Evolutionary conservation across 2,329 filamentous ascomycete genomes (phyloP).

Genomic region (Fusarium foetens): DNA sequence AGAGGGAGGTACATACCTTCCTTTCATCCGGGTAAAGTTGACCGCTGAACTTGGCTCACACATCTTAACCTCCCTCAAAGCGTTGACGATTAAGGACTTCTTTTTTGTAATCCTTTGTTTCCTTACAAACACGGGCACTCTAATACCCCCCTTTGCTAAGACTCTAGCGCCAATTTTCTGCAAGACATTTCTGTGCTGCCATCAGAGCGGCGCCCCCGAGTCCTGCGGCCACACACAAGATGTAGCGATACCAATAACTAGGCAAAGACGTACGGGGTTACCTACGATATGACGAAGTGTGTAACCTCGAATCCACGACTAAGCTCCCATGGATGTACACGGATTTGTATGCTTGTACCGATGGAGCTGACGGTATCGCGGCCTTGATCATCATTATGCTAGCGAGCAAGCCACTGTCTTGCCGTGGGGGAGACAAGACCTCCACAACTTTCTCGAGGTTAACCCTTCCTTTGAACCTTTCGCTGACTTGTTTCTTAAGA

Average conservation of each 20-base stretch:
- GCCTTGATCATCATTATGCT: slow-evolving; percentile 9
- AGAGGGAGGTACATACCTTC: neutral
- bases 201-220: slow-evolving; percentile 13
- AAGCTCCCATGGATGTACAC: slow-evolving; percentile 30
- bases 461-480: neutral
- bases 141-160: neutral
- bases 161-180: neutral
- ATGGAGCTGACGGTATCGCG: slow-evolving; percentile 28
- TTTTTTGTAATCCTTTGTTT: neutral
- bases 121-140: neutral
- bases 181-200: neutral
- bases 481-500: slow-evolving; percentile 13
- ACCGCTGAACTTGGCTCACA: neutral
- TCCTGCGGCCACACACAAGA: slow-evolving; percentile 3
- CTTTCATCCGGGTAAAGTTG: neutral
- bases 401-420: slow-evolving; percentile 35
- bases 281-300: slow-evolving; percentile 30
- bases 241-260: slow-evolving; percentile 12
- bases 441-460: neutral
- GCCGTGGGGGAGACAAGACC: slow-evolving; percentile 14
- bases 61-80: neutral
- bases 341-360: slow-evolving; percentile 2
- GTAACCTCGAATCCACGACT: slow-evolving; percentile 21
- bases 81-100: neutral
- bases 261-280: slow-evolving; percentile 4